A percentile compares a stretch with the other conserved stretches of the same genome.
phyloP scores from a whole-genome alignment of 495 filamentous ascomycete species.

The Aspergillus sparsus region DNA sequence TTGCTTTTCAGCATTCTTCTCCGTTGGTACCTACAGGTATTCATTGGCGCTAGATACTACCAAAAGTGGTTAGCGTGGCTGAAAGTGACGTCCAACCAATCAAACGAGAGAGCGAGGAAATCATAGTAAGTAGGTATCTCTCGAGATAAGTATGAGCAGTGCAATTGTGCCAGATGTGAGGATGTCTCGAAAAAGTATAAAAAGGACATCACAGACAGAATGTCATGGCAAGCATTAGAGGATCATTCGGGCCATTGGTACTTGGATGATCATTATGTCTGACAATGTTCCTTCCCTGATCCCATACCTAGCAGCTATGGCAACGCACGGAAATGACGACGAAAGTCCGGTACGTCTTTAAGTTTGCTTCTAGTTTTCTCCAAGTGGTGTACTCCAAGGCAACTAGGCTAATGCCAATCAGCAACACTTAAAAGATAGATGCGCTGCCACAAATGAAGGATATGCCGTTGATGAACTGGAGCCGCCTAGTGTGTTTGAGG shows the following conservation, averaged over 20 bases:
- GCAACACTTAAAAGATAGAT: background rate
- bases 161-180: too few species aligned
- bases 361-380: background rate
- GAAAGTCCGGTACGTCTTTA: background rate
- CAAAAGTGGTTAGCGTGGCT: too few species aligned
- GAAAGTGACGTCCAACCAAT: too few species aligned
- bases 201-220: background rate
- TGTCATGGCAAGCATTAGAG: background rate
- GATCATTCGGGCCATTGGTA: background rate
- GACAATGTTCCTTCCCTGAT: conserved; percentile 14
- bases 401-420: background rate
- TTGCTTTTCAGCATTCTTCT: too few species aligned
- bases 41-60: too few species aligned
- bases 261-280: background rate
- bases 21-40: too few species aligned
- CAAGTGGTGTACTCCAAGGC: background rate
- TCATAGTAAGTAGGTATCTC: too few species aligned
- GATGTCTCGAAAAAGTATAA: too few species aligned
- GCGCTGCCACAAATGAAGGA: background rate
- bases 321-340: background rate
- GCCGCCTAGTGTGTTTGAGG: background rate
- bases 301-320: conserved; percentile 12
- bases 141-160: too few species aligned
- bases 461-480: too few species aligned
- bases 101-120: too few species aligned